Conservation (phyloP, 2,329 filamentous ascomycete species). For the Colletotrichum sp. region DNA sequence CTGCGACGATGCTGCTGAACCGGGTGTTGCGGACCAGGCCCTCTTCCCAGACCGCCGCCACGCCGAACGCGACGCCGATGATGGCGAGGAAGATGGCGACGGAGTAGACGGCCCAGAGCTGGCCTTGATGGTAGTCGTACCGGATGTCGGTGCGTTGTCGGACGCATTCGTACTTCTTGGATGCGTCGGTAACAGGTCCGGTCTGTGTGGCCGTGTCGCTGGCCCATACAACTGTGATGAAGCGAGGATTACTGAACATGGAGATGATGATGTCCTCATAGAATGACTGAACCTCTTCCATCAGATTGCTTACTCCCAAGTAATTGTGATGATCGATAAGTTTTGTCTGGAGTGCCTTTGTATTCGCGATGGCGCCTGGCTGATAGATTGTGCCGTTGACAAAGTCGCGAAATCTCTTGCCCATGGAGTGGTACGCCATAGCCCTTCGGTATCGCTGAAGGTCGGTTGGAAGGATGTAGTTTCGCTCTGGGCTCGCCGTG, state of each 20-base stretch:
- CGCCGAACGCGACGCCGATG: conserved; percentile 31
- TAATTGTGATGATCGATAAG: conserved; percentile 39
- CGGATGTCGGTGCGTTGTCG: conserved; percentile 24
- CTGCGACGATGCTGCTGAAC: conserved; percentile 44
- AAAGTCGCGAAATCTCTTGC: conserved; percentile 30
- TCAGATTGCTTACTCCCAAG: conserved; percentile 30
- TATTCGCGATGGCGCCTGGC: conserved; percentile 27
- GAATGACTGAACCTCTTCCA: conserved; percentile 27
- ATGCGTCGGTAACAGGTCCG: conserved; percentile 25
- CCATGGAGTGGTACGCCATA: conserved; percentile 37
- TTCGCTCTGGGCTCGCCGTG: conserved; percentile 27
- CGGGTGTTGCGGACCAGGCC: conserved; percentile 39
- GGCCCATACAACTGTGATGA: conserved; percentile 37
- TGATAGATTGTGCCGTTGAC: conserved; percentile 35
- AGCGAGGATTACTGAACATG: conserved; percentile 36
- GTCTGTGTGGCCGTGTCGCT: conserved; percentile 23
- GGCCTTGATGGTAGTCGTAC: conserved; percentile 31
- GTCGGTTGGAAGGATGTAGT: conserved; percentile 30
- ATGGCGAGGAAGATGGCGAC: conserved; percentile 33
- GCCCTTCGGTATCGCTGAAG: conserved; percentile 30
- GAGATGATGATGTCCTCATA: conserved; percentile 41
- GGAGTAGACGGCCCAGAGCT: conserved; percentile 40
- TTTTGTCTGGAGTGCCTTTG: conserved; percentile 42
- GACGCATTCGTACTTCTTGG: conserved; percentile 26
- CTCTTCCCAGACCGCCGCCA: conserved; percentile 33